Conservation (phyloP, 352 stramenopile species). For the Phytopythium chamaehyphon region DNA sequence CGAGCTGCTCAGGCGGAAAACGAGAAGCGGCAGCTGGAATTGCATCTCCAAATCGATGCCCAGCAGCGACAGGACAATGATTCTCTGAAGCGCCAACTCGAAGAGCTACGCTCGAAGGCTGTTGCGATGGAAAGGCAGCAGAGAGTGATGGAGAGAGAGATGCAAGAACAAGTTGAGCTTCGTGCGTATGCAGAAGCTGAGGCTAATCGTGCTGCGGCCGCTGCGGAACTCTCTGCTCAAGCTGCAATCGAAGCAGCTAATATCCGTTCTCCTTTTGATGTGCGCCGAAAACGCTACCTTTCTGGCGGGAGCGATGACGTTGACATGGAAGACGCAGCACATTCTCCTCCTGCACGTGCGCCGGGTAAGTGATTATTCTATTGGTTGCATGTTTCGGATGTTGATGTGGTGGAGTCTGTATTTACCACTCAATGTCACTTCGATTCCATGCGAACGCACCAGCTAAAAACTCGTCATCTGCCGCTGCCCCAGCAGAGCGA, state of each 20-base stretch:
- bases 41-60: slow-evolving; percentile 27
- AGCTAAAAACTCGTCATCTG: slow-evolving; percentile 24
- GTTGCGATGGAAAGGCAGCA: slow-evolving; percentile 21
- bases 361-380: slow-evolving; percentile 28
- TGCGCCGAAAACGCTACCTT: slow-evolving; percentile 39
- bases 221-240: slow-evolving; percentile 60
- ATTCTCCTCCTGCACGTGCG: slow-evolving; percentile 14
- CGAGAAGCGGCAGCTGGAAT: slow-evolving; percentile 39
- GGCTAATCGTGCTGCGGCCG: slow-evolving; percentile 53
- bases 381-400: slow-evolving; percentile 5
- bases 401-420: slow-evolving; percentile 17
- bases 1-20: slow-evolving; percentile 25
- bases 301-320: slow-evolving; percentile 29
- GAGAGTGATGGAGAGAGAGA: slow-evolving; percentile 52
- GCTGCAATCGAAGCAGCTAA: slow-evolving; percentile 63
- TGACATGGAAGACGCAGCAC: slow-evolving; percentile 55
- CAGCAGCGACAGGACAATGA: slow-evolving; percentile 31
- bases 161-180: slow-evolving; percentile 41
- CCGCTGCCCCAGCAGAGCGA: slow-evolving; percentile 11
- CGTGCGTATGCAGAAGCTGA: slow-evolving; percentile 64
- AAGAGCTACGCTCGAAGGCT: slow-evolving; percentile 27
- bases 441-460: slow-evolving; percentile 9
- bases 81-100: slow-evolving; percentile 33
- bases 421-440: slow-evolving; percentile 7
- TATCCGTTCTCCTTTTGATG: slow-evolving; percentile 21